phyloP scores from a whole-genome alignment of 1,284 basidiomycete genomes.

The Stygiomarasmius scandens region DNA sequence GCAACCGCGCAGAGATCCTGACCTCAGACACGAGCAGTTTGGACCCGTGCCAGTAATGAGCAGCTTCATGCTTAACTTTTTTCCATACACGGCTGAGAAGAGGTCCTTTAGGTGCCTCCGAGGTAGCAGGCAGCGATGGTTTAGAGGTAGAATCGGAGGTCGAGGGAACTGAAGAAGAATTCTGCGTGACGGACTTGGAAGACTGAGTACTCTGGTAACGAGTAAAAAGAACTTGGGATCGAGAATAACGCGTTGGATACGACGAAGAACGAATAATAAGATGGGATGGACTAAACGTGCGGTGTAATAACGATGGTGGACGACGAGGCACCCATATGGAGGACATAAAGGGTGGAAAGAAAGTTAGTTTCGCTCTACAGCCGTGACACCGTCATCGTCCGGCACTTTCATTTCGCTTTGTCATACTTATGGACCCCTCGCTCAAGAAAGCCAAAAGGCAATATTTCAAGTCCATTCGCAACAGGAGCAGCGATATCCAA shows the following conservation, averaged over 20 bases:
- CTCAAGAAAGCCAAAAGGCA: conserved; percentile 69
- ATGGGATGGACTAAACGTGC: conserved; percentile 38
- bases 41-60: conserved; percentile 97
- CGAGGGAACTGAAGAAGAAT: conserved; percentile 21
- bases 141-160: conserved; percentile 37
- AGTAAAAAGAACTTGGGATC: conserved; percentile 10
- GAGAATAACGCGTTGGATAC: conserved; percentile 15
- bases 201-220: conserved; percentile 33
- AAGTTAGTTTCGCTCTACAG: conserved; percentile 6
- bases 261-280: conserved; percentile 20
- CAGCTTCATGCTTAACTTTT: conserved; percentile 93
- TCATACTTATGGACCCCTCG: conserved; percentile 38
- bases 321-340: conserved; percentile 61
- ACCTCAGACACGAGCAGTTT: conserved; percentile 96
- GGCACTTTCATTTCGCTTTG: conserved; percentile 16
- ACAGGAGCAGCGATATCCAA: conserved; percentile 46
- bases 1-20: conserved; percentile 84
- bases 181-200: conserved; percentile 17
- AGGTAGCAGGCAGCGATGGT: conserved; percentile 50
- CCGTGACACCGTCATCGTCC: not conserved
- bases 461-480: conserved; percentile 61
- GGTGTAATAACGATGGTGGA: conserved; percentile 45
- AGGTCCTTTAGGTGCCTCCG: conserved; percentile 53
- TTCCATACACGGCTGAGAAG: conserved; percentile 76
- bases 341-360: conserved; percentile 47